Evolutionary conservation across 2,329 filamentous ascomycete genomes (phyloP).

Genomic region (Colletotrichum truncatum): DNA sequence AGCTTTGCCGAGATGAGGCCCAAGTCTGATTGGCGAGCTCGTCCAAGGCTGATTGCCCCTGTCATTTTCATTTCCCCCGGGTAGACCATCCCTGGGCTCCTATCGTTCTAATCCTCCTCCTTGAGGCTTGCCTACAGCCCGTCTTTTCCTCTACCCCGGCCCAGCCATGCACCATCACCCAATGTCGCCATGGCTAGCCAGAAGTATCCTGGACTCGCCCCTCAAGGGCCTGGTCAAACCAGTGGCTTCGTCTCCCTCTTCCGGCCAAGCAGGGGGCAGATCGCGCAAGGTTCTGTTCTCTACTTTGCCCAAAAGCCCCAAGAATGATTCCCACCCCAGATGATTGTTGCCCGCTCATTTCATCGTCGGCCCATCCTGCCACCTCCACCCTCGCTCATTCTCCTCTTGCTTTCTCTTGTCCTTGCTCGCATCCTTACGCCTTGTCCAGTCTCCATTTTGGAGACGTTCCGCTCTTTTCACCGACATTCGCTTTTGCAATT

Average conservation of each 20-base stretch:
- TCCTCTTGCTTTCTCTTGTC: conserved; percentile 28
- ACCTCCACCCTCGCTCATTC: conserved; percentile 22
- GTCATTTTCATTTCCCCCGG: conserved; percentile 24
- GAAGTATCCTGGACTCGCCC: conserved; percentile 13
- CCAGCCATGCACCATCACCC: conserved; percentile 9
- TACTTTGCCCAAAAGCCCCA: background rate
- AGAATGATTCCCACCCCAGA: background rate
- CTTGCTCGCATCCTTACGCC: conserved; percentile 29
- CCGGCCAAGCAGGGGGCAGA: conserved; percentile 13
- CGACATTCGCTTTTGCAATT: conserved; percentile 26
- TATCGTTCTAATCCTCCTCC: background rate
- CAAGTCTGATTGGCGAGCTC: conserved; percentile 26
- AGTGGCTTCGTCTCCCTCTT: conserved; percentile 2
- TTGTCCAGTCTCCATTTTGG: conserved; percentile 24
- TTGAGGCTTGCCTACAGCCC: background rate
- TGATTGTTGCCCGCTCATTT: conserved; percentile 24
- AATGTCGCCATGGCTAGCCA: conserved; percentile 28
- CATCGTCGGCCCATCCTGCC: conserved; percentile 30
- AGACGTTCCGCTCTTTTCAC: conserved; percentile 31
- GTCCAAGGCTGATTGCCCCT: background rate
- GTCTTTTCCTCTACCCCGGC: background rate
- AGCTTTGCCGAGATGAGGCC: conserved; percentile 30
- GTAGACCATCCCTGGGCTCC: conserved; percentile 16
- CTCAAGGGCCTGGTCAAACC: conserved; percentile 17
- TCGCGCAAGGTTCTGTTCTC: conserved; percentile 16